Base-by-base conservation (phyloP, 1,284 basidiomycete genomes). In the Papiliotrema laurentii region DNA sequence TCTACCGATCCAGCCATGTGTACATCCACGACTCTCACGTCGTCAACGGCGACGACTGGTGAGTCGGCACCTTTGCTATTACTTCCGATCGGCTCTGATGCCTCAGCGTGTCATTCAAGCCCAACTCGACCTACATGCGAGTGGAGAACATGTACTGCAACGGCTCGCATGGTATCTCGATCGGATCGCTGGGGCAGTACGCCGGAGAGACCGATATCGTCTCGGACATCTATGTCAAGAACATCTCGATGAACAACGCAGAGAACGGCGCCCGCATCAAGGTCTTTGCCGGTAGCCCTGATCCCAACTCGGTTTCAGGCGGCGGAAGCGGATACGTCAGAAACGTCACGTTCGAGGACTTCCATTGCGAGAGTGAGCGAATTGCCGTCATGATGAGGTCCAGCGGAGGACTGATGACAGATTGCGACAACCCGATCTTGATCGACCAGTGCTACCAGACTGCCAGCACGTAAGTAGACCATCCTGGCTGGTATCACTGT, bases 181-280 rank as follows among this genome's bases (percentile, higher is more conserved):
- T 84, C 16, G 82, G 82, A 5, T 79, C 79, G 14, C 66, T 80
- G 5, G 77, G 78, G 0, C 77, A 83, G 70, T 83, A 79, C 58
- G 74, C 80, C 16, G 81, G 80, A 6, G 56, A 63, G 31, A 57
- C 78, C 43, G 83, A 84, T 60, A 82, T 86, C 39, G 81, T 85
- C n/a, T 75, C 80, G 50, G 81, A 85, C 58, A 77, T 84, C n/a
- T 75, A 77, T 10, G 79, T 65, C 34, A 77, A 77, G 45, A 80
- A 82, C 56, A 74, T 84, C 50, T 76, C 73, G 19, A 83, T 83
- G 81, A 69, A 76, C 21, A 81, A 83, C 49, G 79, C 81, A 9
- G 73, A 81, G 47, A 83, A 84, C 55, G 83, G 82, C 0, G 82
- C 81, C 0, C 75, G 82, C n/a, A 84, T 84, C 67, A 84, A 84